A percentile compares a stretch with the other conserved stretches of the same genome.
Conservation (phyloP, 345 rosid genomes). For the Erucastrum elatum region DNA sequence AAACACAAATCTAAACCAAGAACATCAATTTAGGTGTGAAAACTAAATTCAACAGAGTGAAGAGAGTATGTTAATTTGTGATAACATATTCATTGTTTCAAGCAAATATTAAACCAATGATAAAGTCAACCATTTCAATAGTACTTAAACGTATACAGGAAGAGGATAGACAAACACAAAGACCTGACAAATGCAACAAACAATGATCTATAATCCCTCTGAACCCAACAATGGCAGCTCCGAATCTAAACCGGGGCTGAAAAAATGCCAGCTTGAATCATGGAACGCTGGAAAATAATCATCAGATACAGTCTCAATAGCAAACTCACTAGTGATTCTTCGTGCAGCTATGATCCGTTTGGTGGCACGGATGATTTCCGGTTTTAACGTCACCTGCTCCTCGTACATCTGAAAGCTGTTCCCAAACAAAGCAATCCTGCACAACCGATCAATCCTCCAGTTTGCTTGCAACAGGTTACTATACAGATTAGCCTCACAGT, state of each 20-base stretch:
- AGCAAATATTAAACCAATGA: not conserved
- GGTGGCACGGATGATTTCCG: slow-evolving; percentile 43
- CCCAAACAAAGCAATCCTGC: slow-evolving; percentile 59
- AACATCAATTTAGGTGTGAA: not conserved
- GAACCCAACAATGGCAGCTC: slow-evolving; percentile 42
- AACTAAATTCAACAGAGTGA: not conserved
- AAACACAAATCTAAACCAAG: not conserved
- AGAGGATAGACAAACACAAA: not conserved
- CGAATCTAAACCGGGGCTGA: slow-evolving; percentile 46
- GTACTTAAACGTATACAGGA: not conserved
- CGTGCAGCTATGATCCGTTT: slow-evolving; percentile 49
- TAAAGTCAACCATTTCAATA: not conserved
- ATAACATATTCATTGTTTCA: not conserved
- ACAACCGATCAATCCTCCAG: slow-evolving; percentile 54
- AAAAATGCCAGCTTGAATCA: slow-evolving; percentile 96
- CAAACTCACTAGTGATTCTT: slow-evolving; percentile 51
- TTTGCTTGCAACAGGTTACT: slow-evolving; percentile 70
- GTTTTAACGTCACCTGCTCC: slow-evolving; percentile 45
- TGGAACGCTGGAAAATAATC: slow-evolving; percentile 81
- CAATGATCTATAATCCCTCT: slow-evolving; percentile 8
- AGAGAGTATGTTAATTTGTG: not conserved
- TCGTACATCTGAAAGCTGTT: slow-evolving; percentile 74
- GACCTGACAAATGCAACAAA: not conserved
- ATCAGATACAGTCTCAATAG: slow-evolving; percentile 52
- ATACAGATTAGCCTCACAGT: slow-evolving; percentile 79